Conservation (phyloP, 2,329 filamentous ascomycete genomes). For the Trichoderma sp. region DNA sequence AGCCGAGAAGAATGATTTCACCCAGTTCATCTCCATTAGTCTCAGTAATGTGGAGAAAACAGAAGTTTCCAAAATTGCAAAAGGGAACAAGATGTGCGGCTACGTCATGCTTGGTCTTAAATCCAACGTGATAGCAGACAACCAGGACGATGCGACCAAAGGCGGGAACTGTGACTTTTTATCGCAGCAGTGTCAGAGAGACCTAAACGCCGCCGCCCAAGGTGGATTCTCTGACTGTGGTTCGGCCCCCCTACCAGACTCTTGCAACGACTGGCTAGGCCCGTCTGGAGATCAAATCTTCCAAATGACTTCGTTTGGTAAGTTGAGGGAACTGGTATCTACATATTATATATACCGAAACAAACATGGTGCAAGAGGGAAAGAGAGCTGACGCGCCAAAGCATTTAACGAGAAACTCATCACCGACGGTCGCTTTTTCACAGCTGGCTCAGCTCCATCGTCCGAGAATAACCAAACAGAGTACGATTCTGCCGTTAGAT, state of each 20-base stretch:
- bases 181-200: neutral
- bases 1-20: neutral
- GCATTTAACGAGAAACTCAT: neutral
- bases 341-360: neutral
- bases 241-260: neutral
- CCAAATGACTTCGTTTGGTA: neutral
- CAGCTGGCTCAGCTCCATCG: neutral
- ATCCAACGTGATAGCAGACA: neutral
- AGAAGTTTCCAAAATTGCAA: neutral
- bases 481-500: neutral
- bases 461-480: neutral
- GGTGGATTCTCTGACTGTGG: neutral
- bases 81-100: neutral
- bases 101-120: neutral
- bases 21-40: neutral
- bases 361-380: neutral
- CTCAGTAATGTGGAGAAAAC: neutral
- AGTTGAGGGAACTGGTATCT: neutral
- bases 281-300: neutral
- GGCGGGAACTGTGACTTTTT: neutral
- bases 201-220: neutral
- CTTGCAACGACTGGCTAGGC: neutral
- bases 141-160: neutral
- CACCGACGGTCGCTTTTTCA: neutral
- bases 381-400: neutral